Evolutionary conservation across 805 yeast species (phyloP).

Genomic region (Maudiozyma barnettii): DNA sequence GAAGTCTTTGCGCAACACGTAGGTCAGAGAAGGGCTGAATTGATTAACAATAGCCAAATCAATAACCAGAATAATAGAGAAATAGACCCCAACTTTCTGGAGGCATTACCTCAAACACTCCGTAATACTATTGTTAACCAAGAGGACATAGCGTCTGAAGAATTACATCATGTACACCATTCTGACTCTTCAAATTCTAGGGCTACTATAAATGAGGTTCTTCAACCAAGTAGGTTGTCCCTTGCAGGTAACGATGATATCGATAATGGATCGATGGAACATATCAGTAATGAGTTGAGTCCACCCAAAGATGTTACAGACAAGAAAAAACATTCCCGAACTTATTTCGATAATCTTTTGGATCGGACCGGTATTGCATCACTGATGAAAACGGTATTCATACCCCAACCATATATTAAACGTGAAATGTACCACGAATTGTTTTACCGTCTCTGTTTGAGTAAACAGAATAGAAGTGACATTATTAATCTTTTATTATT

Average conservation of each 20-base stretch:
- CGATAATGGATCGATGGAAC: too few species aligned
- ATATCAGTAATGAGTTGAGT: neutral
- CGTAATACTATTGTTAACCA: slow-evolving; percentile 55
- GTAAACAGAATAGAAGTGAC: slow-evolving; percentile 71
- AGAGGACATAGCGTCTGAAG: slow-evolving; percentile 26
- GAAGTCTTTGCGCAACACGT: slow-evolving; percentile 84
- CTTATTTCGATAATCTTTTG: slow-evolving; percentile 53
- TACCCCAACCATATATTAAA: slow-evolving; percentile 56
- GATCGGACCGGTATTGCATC: slow-evolving; percentile 73
- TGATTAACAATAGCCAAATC: slow-evolving; percentile 15
- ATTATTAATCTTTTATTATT: slow-evolving; percentile 58
- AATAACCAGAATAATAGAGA: slow-evolving; percentile 38
- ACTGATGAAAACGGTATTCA: slow-evolving; percentile 56
- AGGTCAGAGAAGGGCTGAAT: slow-evolving; percentile 57
- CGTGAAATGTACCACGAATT: slow-evolving; percentile 59
- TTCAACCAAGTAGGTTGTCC: too few species aligned
- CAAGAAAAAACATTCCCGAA: slow-evolving; percentile 5
- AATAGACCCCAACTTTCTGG: slow-evolving; percentile 69
- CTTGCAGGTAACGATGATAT: too few species aligned
- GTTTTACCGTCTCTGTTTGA: slow-evolving; percentile 57
- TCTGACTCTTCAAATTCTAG: too few species aligned
- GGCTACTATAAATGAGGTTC: too few species aligned
- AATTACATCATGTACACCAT: neutral
- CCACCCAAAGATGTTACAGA: slow-evolving; percentile 12
- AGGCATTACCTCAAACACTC: slow-evolving; percentile 63